phyloP scores from a whole-genome alignment of 73 alveolate genomes.

The Symbiodinium natans region DNA sequence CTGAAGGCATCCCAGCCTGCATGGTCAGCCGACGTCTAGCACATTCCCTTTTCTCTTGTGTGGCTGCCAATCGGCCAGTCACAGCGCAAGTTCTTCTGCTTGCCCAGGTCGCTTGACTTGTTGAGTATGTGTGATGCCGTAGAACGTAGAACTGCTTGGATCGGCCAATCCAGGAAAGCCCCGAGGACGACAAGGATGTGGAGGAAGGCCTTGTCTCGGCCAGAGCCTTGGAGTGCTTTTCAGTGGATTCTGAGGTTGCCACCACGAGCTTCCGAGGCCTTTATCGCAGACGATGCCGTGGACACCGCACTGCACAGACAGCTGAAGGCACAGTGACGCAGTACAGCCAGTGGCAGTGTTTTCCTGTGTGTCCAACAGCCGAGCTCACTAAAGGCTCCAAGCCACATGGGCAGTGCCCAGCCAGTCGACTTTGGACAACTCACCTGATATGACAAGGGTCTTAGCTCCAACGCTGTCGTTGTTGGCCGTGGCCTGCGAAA shows the following conservation, averaged over 20 bases:
- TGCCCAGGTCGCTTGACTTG: not conserved
- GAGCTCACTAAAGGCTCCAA: too few relatives aligned
- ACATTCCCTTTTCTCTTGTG: not conserved
- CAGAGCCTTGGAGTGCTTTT: not conserved
- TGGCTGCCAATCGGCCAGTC: not conserved
- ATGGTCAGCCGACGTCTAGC: slow-evolving; percentile 55
- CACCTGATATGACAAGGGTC: too few relatives aligned
- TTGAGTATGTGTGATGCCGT: not conserved
- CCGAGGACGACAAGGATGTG: slow-evolving; percentile 66
- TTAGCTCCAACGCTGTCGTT: too few relatives aligned
- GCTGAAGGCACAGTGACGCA: slow-evolving; percentile 33
- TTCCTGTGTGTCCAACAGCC: too few relatives aligned
- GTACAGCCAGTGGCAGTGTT: too few relatives aligned
- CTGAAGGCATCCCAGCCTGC: slow-evolving; percentile 78
- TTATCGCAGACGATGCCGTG: slow-evolving; percentile 68
- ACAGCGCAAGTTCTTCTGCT: slow-evolving; percentile 16
- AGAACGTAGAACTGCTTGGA: not conserved
- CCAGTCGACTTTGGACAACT: too few relatives aligned
- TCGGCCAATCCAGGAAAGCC: not conserved
- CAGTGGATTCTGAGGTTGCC: not conserved
- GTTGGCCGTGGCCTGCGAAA: too few relatives aligned
- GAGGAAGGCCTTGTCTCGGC: slow-evolving; percentile 87
- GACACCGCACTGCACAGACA: slow-evolving; percentile 58
- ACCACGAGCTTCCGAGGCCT: slow-evolving; percentile 22
- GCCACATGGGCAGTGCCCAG: too few relatives aligned